Evolutionary conservation across 1,139 yeast genomes (phyloP), one percentile per base, ranked within the genome.

Genomic region (Casaregolazyma lundiana): DNA sequence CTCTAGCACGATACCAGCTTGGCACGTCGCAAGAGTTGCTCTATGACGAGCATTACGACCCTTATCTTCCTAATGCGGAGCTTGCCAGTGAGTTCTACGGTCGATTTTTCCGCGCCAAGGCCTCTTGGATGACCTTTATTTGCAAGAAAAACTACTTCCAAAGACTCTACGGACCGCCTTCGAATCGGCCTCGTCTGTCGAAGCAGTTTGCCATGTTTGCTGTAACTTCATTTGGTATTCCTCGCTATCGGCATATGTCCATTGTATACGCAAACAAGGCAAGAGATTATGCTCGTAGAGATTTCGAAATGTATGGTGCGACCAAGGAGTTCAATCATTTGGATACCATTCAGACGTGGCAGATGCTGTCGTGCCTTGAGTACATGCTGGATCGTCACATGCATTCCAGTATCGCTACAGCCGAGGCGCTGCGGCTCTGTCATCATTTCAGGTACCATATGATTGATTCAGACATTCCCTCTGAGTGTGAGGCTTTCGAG

Each of bases 171-270:
- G 41, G 41, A 3, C 34, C 41, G 2, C 21, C 32, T 3, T 16
- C 30, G 22, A 20, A 21, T 5, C 16, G 32, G 18, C 41, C 41
- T 24, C 26, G 21, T 13, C 29, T 38, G 16, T 38, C 30, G 7
- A 15, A 22, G 32, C 32, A 30, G 15, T 38, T 22, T 16, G 41
- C 41, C 13, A 16, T 38, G 18, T 24, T 38, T 13, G 41, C 41
- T 11, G 2, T 38, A 13, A n/a, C 20, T 2, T 32, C 41, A 17
- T 4, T 22, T 5, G 20, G 21, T 2, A 22, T 19, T 15, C 41
- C 18, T 4, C n/a, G 17, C n/a, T 24, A 38, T 15, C 32, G 29
- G 3, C 13, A 38, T 9, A 11, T 38, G 11, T 32, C 34, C 1
- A 19, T 18, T 3, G 8, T 16, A 6, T 38, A 38, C 11, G 6